Percentiles rank a stretch among this genome's conserved stretches.
phyloP scores from a whole-genome alignment of 2,329 filamentous ascomycete species.

The Fusarium robinianum region DNA sequence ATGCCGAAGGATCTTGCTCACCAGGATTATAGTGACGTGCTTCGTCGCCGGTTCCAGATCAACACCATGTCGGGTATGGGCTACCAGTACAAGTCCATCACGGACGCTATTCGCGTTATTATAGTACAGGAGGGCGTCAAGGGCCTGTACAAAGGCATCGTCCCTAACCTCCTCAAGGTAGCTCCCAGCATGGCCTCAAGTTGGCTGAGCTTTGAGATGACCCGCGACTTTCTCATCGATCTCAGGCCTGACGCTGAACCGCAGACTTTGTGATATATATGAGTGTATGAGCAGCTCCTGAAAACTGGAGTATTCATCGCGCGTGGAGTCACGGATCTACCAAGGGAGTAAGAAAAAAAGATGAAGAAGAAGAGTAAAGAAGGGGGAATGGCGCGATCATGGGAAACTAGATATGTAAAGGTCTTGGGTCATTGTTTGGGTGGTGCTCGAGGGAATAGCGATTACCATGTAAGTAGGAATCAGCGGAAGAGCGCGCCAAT shows the following conservation, averaged over 20 bases:
- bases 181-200: constrained; percentile 98
- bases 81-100: constrained; percentile 88
- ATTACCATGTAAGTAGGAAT: constrained; percentile 13
- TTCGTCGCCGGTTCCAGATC: constrained; percentile 93
- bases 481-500: constrained; percentile 9
- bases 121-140: constrained; percentile 78
- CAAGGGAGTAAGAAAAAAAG: background rate
- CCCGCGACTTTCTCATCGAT: constrained; percentile 79
- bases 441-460: constrained; percentile 3
- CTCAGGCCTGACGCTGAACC: constrained; percentile 53
- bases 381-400: constrained; percentile 14
- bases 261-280: constrained; percentile 33
- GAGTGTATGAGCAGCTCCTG: constrained; percentile 24
- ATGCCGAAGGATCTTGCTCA: constrained; percentile 30
- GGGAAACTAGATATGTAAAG: constrained; percentile 28
- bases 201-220: constrained; percentile 96
- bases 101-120: constrained; percentile 82
- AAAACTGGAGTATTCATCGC: constrained; percentile 6
- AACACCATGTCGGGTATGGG: constrained; percentile 99
- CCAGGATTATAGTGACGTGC: constrained; percentile 68
- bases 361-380: constrained; percentile 7
- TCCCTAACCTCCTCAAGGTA: constrained; percentile 94
- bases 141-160: constrained; percentile 94
- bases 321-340: too few relatives aligned
- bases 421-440: constrained; percentile 12